A percentile compares a stretch with the other conserved stretches of the same genome.
phyloP scores from a whole-genome alignment of 2,329 filamentous ascomycete species.

The Cercospora sp. region DNA sequence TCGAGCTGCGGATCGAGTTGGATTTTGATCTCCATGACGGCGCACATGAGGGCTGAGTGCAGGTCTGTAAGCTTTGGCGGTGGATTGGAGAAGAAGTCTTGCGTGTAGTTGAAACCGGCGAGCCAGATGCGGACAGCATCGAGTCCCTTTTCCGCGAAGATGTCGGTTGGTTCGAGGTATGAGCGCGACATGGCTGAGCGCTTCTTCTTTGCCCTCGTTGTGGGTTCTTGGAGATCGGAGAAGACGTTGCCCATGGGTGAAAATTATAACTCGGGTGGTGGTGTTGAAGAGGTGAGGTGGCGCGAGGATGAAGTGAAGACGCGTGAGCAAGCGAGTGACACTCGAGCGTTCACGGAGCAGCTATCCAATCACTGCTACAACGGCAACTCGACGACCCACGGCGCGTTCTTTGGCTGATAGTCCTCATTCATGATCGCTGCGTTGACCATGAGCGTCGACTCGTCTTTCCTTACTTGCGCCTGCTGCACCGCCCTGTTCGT shows the following conservation, averaged over 20 bases:
- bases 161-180: slow-evolving; percentile 8
- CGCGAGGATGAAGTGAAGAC: neutral
- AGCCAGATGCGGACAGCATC: slow-evolving; percentile 21
- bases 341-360: neutral
- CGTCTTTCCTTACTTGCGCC: slow-evolving; percentile 34
- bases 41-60: slow-evolving; percentile 13
- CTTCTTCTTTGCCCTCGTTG: neutral
- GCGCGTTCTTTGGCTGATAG: slow-evolving; percentile 53
- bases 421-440: slow-evolving; percentile 55
- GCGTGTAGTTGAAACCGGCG: slow-evolving; percentile 10
- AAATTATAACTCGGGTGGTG: neutral
- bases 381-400: slow-evolving; percentile 53
- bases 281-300: neutral
- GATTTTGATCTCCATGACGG: slow-evolving; percentile 14
- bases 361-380: neutral
- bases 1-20: slow-evolving; percentile 23
- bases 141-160: slow-evolving; percentile 5
- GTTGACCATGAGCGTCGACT: slow-evolving; percentile 59
- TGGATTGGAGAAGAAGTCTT: slow-evolving; percentile 20
- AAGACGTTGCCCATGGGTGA: neutral
- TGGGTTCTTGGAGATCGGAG: neutral
- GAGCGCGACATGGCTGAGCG: slow-evolving; percentile 5
- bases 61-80: slow-evolving; percentile 13
- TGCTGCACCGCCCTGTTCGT: neutral
- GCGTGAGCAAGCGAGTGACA: neutral